These are phyloP conservation scores for Zymoseptoria pseudotritici DNA, from an alignment of 2,329 filamentous ascomycete species.

Conservation along the genomic window DNA sequence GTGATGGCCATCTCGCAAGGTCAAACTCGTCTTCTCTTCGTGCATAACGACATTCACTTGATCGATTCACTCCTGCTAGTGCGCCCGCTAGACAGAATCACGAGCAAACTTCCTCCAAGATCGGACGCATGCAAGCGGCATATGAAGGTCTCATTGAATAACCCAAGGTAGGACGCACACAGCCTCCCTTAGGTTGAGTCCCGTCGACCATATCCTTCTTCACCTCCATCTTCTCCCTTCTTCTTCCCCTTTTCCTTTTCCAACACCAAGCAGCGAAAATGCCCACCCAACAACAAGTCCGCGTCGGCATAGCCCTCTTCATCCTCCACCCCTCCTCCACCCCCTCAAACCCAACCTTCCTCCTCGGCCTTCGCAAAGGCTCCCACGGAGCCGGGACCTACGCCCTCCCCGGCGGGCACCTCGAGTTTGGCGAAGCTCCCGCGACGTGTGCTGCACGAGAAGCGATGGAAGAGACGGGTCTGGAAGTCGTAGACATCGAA, in stretches of 20 bases:
- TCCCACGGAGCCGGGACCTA: constrained; percentile 36
- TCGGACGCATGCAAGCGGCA: not conserved
- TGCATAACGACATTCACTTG: not conserved
- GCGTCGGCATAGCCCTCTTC: not conserved
- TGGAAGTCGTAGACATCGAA: constrained; percentile 46
- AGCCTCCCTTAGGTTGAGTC: not conserved
- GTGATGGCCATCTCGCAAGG: not conserved
- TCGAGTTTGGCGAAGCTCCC: constrained; percentile 61
- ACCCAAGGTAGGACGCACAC: not conserved
- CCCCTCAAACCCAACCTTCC: constrained; percentile 34
- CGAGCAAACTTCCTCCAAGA: not conserved
- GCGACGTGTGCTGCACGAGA: constrained; percentile 60
- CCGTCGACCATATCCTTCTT: not conserved
- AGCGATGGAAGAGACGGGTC: constrained; percentile 61
- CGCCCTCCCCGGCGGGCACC: constrained; percentile 63
- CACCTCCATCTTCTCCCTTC: not conserved
- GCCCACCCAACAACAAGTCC: not conserved
- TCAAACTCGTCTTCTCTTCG: not conserved
- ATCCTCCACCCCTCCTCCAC: constrained; percentile 3
- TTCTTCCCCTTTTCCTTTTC: not conserved
- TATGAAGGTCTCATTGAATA: not conserved
- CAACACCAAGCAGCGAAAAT: not conserved
- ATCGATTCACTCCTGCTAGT: not conserved
- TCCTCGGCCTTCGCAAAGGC: constrained; percentile 43
- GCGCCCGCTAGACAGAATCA: not conserved